Evolutionary conservation across 139 green algal species (phyloP).

Genomic region (Volvox reticuliferus): DNA sequence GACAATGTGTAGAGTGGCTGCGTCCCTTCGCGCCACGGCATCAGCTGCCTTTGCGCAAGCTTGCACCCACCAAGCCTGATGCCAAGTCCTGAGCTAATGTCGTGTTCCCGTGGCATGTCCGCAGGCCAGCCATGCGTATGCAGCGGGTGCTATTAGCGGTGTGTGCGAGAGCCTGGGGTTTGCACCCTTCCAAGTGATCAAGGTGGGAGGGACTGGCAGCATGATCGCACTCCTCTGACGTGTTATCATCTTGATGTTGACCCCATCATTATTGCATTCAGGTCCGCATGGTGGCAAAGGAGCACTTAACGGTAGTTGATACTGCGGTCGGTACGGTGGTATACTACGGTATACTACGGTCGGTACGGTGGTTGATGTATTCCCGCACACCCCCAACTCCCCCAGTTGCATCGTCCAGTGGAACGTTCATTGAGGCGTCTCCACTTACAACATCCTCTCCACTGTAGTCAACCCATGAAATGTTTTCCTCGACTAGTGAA

Average conservation of each 20-base stretch:
- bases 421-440: no score
- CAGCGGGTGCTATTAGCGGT: constrained; percentile 23
- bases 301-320: constrained; percentile 35
- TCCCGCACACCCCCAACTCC: neutral
- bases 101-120: neutral
- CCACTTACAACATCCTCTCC: no score
- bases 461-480: no score
- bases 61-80: no score
- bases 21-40: no score
- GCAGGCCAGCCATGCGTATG: constrained; percentile 27
- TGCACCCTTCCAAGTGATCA: constrained; percentile 44
- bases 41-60: no score
- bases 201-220: neutral
- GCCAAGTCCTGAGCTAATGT: neutral
- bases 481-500: no score
- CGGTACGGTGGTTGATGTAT: neutral
- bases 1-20: no score
- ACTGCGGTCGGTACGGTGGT: neutral
- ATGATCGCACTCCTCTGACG: neutral
- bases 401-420: no score
- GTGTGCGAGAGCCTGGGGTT: constrained; percentile 44
- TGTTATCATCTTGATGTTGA: no score
- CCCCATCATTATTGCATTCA: neutral
- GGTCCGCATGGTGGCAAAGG: constrained; percentile 43
- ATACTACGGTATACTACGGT: no score